Evolutionary conservation across 2,329 filamentous ascomycete species (phyloP), one percentile per base, ranked within the genome.

Genomic region (Cercospora sp.): DNA sequence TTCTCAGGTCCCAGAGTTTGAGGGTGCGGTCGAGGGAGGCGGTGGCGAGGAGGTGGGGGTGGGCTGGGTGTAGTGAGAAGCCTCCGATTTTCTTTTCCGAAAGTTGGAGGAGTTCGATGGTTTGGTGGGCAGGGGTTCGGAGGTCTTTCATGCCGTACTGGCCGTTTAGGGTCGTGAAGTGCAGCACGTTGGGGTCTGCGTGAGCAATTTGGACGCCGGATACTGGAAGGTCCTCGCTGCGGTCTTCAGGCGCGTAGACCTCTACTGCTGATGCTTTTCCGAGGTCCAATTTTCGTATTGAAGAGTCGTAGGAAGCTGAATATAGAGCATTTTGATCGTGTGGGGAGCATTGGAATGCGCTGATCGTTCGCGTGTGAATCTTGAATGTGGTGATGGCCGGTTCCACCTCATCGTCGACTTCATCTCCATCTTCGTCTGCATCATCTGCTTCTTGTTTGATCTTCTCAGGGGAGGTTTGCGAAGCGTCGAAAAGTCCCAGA

Each of bases 21-120:
- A 99, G 82, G 0, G 90, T 96, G 2, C 94, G 87, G 77, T 99
- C 95, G 0, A 99, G 83, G 0, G 92, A 96, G 0, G 94, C 95
- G 0, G 95, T 98, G 0, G 93, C 93, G 0, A 97, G 80, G 3
- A 97, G 87, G 75, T 98, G 91, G 0, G 93, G 89, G 2, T 93
- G 86, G 0, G 89, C 79, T 0, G 95, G 94, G 74, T 96, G 90
- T 1, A 97, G 80, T 0, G 90, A 91, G 79, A 98, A 98, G 0
- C 95, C 95, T 18, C 95, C 95, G 64, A 99, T 97, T 77, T 99
- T 99, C 79, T 96, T 94, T 63, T 96, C 93, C 0, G 90, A 91
- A 0, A 98, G 82, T 8, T 87, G 85, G 86, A 92, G 96, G 1
- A 91, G 82, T 16, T 93, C 87, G 1, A 75, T 75, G 0, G 86